A percentile compares a stretch with the other conserved stretches of the same genome.
Conservation (phyloP, 2,329 filamentous ascomycete species). For the Calonectria naviculata region DNA sequence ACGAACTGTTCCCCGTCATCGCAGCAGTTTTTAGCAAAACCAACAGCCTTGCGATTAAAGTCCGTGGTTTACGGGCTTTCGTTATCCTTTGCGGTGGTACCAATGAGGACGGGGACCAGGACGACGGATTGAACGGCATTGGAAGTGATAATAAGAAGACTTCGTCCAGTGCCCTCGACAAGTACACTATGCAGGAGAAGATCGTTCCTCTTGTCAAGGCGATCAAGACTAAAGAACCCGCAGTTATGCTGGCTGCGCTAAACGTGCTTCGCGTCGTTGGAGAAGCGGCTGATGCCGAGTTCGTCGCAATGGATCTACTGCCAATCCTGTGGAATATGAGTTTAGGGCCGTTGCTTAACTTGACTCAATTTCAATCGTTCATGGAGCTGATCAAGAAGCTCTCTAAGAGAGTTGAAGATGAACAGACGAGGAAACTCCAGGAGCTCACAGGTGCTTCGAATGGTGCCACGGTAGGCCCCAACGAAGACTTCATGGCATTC, state of each 20-base stretch:
- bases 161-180: constrained; percentile 86
- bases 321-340: constrained; percentile 94
- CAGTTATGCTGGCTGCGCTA: constrained; percentile 94
- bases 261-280: constrained; percentile 88
- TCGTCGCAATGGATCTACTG: constrained; percentile 90
- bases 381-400: constrained; percentile 89
- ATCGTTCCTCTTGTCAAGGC: constrained; percentile 89
- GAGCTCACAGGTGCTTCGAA: constrained; percentile 76
- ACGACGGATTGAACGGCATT: constrained; percentile 83
- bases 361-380: constrained; percentile 89
- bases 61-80: constrained; percentile 90
- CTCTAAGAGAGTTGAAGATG: constrained; percentile 84
- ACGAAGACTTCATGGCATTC: constrained; percentile 78
- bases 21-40: constrained; percentile 92
- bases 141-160: constrained; percentile 68
- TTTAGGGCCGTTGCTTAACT: constrained; percentile 86
- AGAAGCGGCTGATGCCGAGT: constrained; percentile 85
- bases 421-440: constrained; percentile 89
- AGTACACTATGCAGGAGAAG: constrained; percentile 98
- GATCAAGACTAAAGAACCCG: constrained; percentile 98
- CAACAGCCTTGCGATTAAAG: constrained; percentile 93
- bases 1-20: constrained; percentile 94
- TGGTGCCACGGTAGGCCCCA: constrained; percentile 59
- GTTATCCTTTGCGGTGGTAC: constrained; percentile 88
- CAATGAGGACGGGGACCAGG: constrained; percentile 58